These are phyloP conservation scores for Ramichloridium luteum DNA, from an alignment of 2,329 filamentous ascomycete species.

Conservation along the genomic window DNA sequence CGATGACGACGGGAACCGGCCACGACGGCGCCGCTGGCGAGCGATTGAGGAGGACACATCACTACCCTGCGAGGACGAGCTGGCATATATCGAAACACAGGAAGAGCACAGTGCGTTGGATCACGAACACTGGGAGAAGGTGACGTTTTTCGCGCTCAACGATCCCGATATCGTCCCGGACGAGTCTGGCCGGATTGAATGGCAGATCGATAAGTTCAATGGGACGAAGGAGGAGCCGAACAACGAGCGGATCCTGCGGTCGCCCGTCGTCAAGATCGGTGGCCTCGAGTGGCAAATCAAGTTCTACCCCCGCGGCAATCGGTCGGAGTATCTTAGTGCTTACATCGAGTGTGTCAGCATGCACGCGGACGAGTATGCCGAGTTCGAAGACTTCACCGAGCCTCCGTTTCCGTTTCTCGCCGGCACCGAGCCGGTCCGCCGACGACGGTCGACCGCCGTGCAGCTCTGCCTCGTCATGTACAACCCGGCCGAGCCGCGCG, in stretches of 20 bases:
- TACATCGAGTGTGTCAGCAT: conserved; percentile 51
- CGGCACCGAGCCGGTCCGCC: conserved; percentile 20
- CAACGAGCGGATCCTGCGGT: conserved; percentile 45
- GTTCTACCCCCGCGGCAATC: conserved; percentile 50
- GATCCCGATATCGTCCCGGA: conserved; percentile 45
- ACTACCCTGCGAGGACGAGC: conserved; percentile 43
- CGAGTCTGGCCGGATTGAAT: conserved; percentile 46
- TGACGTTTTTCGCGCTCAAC: conserved; percentile 43
- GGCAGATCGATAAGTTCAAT: conserved; percentile 46
- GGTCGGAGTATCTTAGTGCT: conserved; percentile 45
- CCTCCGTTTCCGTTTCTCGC: conserved; percentile 21
- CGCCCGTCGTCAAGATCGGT: conserved; percentile 42
- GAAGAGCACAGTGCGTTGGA: conserved; percentile 45
- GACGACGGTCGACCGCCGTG: conserved; percentile 39
- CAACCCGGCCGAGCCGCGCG: conserved; percentile 50
- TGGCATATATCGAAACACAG: conserved; percentile 43
- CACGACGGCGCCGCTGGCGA: conserved; percentile 12
- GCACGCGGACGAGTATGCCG: conserved; percentile 13
- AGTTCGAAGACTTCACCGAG: conserved; percentile 15
- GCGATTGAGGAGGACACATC: conserved; percentile 45
- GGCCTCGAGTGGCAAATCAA: conserved; percentile 55
- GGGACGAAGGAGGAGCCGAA: conserved; percentile 50
- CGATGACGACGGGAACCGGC: conserved; percentile 22
- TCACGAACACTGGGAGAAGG: conserved; percentile 46
- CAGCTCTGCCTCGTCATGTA: conserved; percentile 51